Evolutionary conservation across 805 yeast species (phyloP), one percentile per base, ranked within the genome.

Genomic region (Myxozyma melibiosi): DNA sequence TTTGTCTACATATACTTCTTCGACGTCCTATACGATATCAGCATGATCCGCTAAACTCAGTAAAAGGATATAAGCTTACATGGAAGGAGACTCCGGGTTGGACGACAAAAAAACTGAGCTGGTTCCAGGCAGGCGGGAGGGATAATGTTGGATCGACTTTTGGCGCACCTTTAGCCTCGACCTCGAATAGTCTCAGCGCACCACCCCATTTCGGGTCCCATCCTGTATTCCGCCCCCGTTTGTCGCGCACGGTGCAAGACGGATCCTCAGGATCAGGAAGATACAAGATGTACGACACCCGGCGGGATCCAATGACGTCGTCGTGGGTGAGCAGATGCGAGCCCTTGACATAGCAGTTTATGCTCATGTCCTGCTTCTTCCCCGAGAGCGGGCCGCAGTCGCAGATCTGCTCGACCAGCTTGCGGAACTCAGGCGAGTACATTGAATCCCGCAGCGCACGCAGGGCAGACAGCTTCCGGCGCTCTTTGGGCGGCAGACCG

Each of bases 131-230:
- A 0, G 99, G 99, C 0, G 90, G 86, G 35, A 94, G 75, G 65
- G 84, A 84, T 27, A 79, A 77, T 30, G 80, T 73, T 62, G 74
- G 82, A 73, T 92, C 98, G 1, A 95, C 79, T 58, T 80, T 80
- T 11, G 99, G 99, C 4, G 91, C 95, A 65, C 94, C 92, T 18
- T 95, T 91, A 13, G 85, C 85, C 33, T 90, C 79, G 0, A 96
- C 86, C 45, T 92, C 96, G 70, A 86, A 92, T 48, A 94, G 75
- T 60, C 98, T 78, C 55, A 94, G 74, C 0, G 92, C 90, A 25
- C 99, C 99, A 34, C 99, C 99, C 75, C 90, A 91, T 63, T 85
- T 86, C 1, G 90, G 83, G 65, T 91, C 84, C 99, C 99, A 94
- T 8, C 63, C 64, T 30, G 51, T 11, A 35, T 49, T 53, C 28